phyloP scores from a whole-genome alignment of 2,329 filamentous ascomycete genomes.

The Pyrenophora tritici-repentis region DNA sequence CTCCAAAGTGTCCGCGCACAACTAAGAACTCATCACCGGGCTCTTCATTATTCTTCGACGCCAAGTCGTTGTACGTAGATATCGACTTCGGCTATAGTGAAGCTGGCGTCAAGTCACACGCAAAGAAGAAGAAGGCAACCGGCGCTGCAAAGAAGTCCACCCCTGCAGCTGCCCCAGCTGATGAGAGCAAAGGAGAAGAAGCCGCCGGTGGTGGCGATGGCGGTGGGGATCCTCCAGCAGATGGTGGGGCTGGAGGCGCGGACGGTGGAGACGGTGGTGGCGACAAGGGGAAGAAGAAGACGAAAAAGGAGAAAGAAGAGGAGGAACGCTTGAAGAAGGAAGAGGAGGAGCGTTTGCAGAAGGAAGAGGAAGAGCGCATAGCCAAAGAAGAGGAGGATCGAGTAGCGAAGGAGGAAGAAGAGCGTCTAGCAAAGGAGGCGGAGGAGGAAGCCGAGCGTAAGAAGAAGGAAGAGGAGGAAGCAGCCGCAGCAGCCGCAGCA shows the following conservation, averaged over 20 bases:
- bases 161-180: slow-evolving; percentile 41
- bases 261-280: slow-evolving; percentile 43
- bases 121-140: slow-evolving; percentile 57
- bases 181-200: slow-evolving; percentile 55
- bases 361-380: slow-evolving; percentile 45
- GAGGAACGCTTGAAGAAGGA: slow-evolving; percentile 47
- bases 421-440: slow-evolving; percentile 45
- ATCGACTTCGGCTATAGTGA: slow-evolving; percentile 64
- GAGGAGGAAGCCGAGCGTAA: slow-evolving; percentile 48
- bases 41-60: slow-evolving; percentile 38
- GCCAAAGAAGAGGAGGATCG: slow-evolving; percentile 43
- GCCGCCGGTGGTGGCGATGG: slow-evolving; percentile 39
- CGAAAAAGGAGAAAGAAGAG: slow-evolving; percentile 49
- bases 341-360: slow-evolving; percentile 41
- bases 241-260: slow-evolving; percentile 42
- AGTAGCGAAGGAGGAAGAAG: slow-evolving; percentile 38
- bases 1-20: slow-evolving; percentile 35
- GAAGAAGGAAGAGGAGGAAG: slow-evolving; percentile 42
- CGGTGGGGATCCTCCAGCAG: slow-evolving; percentile 44
- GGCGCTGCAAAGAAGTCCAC: slow-evolving; percentile 42
- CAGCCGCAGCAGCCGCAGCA: slow-evolving; percentile 35
- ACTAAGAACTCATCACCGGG: slow-evolving; percentile 35
- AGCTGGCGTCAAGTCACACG: slow-evolving; percentile 57
- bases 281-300: slow-evolving; percentile 47
- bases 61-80: slow-evolving; percentile 44